Evolutionary conservation across 2,329 filamentous ascomycete species (phyloP), one percentile per base, ranked within the genome.

Genomic region (Penicillium brevicompactum): DNA sequence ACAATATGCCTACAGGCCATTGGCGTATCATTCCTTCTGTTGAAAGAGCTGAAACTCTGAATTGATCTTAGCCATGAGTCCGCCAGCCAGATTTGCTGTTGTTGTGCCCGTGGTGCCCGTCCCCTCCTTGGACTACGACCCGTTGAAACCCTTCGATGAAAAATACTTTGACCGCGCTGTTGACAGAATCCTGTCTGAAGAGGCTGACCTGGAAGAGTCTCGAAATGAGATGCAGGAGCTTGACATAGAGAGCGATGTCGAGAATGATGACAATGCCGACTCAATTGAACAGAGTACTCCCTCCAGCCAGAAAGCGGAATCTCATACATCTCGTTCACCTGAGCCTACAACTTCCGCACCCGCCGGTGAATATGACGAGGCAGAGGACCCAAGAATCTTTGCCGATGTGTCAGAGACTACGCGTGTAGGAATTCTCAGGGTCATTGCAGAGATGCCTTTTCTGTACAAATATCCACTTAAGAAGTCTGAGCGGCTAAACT

Each of bases 141-240:
- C 50, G 30, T 67, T 67, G 49, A 53, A 63, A n/a, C 58, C 60
- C 3, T 65, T 69, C 21, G 54, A 58, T n/a, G 58, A 62, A 14
- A 52, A 56, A 2, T 40, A 57, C 31, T 55, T 55, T 45, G 53
- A 59, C 3, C 56, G 51, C n/a, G 62, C 60, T 1, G 45, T 68
- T 22, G 59, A 71, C 11, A 31, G 53, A 22, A 70, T 70, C 16
- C 53, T 71, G 7, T 60, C 61, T 1, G 66, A 69, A 16, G 62
- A 69, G 43, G 51, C 59, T 13, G 64, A 51, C 31, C 57, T 66
- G 24, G 60, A 65, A 22, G 49, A 38, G 3, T 43, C 43, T 13
- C 52, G 27, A 2, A 41, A 51, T 3, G 41, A 40, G 21, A 27
- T 34, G 14, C 7, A 9, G 3, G 11, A 10, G 16, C 22, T 13